Percentiles rank a stretch among this genome's conserved stretches.
phyloP scores from a whole-genome alignment of 2,329 filamentous ascomycete species.

The Aspergillus terreus region DNA sequence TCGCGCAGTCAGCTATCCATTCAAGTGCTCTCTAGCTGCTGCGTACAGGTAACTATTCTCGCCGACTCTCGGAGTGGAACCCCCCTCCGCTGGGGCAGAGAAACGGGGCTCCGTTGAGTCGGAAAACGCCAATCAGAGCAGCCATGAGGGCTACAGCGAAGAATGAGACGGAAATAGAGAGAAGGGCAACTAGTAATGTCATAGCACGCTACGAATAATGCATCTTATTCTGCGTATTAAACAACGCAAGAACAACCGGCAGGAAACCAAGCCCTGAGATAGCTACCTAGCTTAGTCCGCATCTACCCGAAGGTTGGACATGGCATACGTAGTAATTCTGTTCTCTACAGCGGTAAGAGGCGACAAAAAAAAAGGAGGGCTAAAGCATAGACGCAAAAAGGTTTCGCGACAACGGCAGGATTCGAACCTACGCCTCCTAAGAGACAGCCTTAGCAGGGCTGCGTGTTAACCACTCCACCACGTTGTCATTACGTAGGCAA shows the following conservation, averaged over 20 bases:
- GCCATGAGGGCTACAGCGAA: neutral
- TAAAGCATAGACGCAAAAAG: too few relatives aligned
- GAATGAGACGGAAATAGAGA: slow-evolving; percentile 10
- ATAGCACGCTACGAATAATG: neutral
- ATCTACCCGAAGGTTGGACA: too few relatives aligned
- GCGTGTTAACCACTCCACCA: too few relatives aligned
- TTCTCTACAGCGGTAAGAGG: too few relatives aligned
- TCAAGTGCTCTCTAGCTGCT: neutral
- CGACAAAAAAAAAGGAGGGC: too few relatives aligned
- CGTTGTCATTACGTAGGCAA: too few relatives aligned
- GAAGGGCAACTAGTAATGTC: neutral
- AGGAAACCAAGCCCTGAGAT: too few relatives aligned
- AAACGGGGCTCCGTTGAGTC: neutral
- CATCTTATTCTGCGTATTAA: neutral
- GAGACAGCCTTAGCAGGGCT: too few relatives aligned
- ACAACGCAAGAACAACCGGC: neutral
- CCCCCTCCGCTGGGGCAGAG: neutral
- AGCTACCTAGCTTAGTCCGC: too few relatives aligned
- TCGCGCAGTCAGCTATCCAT: neutral
- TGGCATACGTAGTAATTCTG: too few relatives aligned
- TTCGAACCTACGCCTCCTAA: neutral
- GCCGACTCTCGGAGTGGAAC: slow-evolving; percentile 1
- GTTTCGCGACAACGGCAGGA: too few relatives aligned
- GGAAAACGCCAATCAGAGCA: slow-evolving; percentile 6
- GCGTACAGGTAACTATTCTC: neutral